These are phyloP conservation scores for Psilocybe cyanescens DNA, from an alignment of 768 basidiomycete genomes.

Conservation along the genomic window DNA sequence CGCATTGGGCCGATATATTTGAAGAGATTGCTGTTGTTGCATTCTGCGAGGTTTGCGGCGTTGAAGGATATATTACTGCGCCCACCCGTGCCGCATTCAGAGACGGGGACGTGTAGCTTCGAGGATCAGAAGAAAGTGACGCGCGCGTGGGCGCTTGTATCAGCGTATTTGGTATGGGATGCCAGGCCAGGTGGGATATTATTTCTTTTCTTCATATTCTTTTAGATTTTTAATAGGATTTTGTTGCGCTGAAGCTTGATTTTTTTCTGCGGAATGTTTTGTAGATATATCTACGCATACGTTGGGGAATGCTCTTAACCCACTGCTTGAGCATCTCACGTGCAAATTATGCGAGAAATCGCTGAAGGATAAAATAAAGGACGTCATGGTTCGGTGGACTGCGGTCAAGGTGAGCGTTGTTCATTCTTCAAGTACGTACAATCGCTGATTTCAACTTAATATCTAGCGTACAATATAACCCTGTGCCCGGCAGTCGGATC, in stretches of 20 bases:
- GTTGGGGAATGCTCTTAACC: not conserved
- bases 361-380: not conserved
- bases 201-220: not conserved
- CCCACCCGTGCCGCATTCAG: constrained; percentile 26
- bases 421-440: not conserved
- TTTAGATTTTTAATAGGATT: not conserved
- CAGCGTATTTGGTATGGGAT: constrained; percentile 32
- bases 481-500: too few species aligned
- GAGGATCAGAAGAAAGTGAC: constrained; percentile 27
- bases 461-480: too few species aligned
- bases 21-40: constrained; percentile 42
- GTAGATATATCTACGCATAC: not conserved
- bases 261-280: too few species aligned
- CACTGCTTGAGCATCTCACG: not conserved
- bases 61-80: constrained; percentile 33
- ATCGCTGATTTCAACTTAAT: too few species aligned
- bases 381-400: constrained; percentile 1
- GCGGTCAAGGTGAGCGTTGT: not conserved
- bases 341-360: not conserved
- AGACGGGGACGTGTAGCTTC: constrained; percentile 27
- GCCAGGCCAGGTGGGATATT: constrained; percentile 25
- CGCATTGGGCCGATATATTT: constrained; percentile 46
- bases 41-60: constrained; percentile 35
- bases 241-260: not conserved
- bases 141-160: constrained; percentile 33